Evolutionary conservation across 225 moss, liverwort and hornwort genomes (phyloP).

Genomic region (Pleurozium schreberi): DNA sequence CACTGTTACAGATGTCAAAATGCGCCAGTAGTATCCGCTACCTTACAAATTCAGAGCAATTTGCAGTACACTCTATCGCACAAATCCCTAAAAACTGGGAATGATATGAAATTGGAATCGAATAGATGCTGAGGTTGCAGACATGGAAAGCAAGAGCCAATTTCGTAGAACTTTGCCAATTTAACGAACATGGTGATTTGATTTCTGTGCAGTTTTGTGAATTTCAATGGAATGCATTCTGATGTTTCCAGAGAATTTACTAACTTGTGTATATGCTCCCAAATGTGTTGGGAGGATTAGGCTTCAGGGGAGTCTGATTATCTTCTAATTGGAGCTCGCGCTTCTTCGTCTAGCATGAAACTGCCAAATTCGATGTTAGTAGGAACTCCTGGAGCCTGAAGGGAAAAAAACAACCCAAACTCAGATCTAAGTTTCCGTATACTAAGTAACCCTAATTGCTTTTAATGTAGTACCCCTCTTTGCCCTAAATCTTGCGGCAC

Average conservation of each 20-base stretch:
- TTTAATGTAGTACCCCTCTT: neutral
- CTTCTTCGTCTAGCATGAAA: constrained; percentile 4
- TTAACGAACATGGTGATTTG: neutral
- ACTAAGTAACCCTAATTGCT: neutral
- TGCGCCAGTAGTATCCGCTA: neutral
- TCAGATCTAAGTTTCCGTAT: neutral
- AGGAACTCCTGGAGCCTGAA: constrained; percentile 21
- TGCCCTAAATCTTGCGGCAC: neutral
- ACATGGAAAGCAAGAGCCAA: neutral
- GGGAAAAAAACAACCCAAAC: no score
- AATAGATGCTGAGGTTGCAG: neutral
- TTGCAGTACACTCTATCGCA: neutral
- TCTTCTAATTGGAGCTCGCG: constrained; percentile 1
- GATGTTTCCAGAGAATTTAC: neutral
- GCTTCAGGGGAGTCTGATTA: neutral
- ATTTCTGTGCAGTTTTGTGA: neutral
- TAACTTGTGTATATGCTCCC: neutral
- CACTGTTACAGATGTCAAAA: neutral
- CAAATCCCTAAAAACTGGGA: neutral
- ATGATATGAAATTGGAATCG: neutral
- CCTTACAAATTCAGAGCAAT: neutral
- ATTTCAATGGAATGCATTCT: neutral
- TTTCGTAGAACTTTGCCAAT: neutral
- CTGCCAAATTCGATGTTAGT: constrained; percentile 21
- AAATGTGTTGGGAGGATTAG: neutral